Evolutionary conservation across 768 basidiomycete species (phyloP).

Genomic region (Boletus huronensis): DNA sequence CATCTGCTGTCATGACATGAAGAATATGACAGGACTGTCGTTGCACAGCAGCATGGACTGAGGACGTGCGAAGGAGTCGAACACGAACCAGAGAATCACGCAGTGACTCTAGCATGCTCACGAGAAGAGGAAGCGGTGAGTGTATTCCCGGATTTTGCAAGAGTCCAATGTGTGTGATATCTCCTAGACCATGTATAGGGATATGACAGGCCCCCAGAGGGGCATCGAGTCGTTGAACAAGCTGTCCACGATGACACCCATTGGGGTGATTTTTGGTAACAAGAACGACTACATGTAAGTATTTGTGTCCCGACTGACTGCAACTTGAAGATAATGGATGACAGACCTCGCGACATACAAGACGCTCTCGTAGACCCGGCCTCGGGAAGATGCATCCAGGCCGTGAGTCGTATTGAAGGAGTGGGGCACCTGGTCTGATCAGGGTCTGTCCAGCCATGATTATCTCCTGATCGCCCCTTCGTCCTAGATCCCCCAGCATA

Average conservation of each 20-base stretch:
- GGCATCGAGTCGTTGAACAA: conserved; percentile 48
- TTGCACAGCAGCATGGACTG: conserved; percentile 45
- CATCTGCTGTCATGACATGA: background rate
- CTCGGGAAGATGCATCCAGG: conserved; percentile 24
- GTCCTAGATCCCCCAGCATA: conserved; percentile 27
- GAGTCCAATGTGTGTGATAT: background rate
- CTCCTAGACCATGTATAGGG: conserved; percentile 59
- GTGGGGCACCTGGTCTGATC: conserved; percentile 34
- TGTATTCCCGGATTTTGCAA: conserved; percentile 15
- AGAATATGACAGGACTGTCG: background rate
- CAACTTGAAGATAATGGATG: background rate
- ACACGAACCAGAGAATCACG: conserved; percentile 28
- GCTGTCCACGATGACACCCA: conserved; percentile 39
- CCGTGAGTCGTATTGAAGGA: conserved; percentile 22
- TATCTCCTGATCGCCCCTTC: background rate
- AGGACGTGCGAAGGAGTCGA: conserved; percentile 34
- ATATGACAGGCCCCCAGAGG: conserved; percentile 49
- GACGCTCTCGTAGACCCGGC: conserved; percentile 29
- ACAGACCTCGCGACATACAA: conserved; percentile 31
- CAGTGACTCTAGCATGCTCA: conserved; percentile 54
- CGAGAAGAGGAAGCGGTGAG: conserved; percentile 59
- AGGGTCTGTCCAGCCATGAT: no score
- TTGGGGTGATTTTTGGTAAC: conserved; percentile 53
- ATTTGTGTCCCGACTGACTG: background rate
- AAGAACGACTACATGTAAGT: conserved; percentile 53